Percentiles rank a stretch among this genome's conserved stretches.
These are phyloP conservation scores for Carex cristatella DNA, from an alignment of 176 grass and related monocot genomes.

Conservation along the genomic window DNA sequence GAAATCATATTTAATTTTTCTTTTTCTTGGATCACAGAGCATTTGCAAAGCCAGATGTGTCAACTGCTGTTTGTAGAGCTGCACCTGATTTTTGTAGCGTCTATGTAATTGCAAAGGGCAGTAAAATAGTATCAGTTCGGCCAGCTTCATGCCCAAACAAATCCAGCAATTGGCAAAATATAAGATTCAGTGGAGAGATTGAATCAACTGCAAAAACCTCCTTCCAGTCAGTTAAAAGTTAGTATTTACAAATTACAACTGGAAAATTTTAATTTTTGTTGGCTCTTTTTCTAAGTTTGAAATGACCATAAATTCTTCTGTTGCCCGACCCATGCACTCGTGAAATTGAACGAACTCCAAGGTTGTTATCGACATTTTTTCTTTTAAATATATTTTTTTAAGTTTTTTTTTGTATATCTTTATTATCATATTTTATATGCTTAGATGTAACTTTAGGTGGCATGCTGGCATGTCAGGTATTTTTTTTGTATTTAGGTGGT, in stretches of 20 bases:
- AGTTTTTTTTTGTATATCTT: background rate
- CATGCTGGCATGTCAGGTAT: background rate
- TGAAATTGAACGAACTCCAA: background rate
- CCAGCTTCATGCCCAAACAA: constrained; percentile 39
- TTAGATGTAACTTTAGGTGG: background rate
- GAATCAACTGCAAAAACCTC: constrained; percentile 11
- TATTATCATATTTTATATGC: background rate
- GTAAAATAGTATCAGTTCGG: constrained; percentile 54
- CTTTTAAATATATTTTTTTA: background rate
- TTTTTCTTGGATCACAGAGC: constrained; percentile 34
- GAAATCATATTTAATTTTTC: background rate
- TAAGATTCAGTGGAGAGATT: constrained; percentile 21
- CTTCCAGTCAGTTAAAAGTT: constrained; percentile 39
- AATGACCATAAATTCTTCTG: constrained; percentile 6
- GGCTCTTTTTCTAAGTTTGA: background rate
- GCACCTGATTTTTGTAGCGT: constrained; percentile 58
- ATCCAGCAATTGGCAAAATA: constrained; percentile 13
- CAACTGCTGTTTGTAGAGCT: constrained; percentile 49
- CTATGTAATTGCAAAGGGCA: constrained; percentile 78
- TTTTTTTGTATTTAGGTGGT: too few species aligned
- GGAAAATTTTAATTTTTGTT: background rate
- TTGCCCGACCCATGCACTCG: constrained; percentile 31
- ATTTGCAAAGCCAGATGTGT: constrained; percentile 56
- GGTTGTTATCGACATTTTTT: background rate
- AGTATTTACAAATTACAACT: constrained; percentile 12